A percentile compares a stretch with the other conserved stretches of the same genome.
Evolutionary conservation across 495 filamentous ascomycete species (phyloP).

Genomic region (Hypoxylon fragiforme): DNA sequence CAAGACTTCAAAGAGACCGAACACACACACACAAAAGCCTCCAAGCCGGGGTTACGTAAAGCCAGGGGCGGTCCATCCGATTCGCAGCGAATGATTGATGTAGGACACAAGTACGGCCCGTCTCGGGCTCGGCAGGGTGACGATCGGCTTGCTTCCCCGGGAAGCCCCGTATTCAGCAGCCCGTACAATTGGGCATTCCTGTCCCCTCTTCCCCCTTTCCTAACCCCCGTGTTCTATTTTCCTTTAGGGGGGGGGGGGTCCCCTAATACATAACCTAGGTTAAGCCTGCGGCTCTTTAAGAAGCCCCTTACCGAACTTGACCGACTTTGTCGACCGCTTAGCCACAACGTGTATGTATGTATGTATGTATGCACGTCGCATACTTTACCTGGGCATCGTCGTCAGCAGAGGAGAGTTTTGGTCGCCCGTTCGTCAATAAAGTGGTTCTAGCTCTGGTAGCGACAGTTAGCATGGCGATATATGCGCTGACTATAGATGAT

Average conservation of each 20-base stretch:
- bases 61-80: slow-evolving; percentile 25
- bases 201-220: neutral
- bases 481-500: slow-evolving; percentile 9
- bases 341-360: slow-evolving; percentile 20
- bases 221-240: neutral
- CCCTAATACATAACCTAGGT: too few relatives aligned
- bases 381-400: too few relatives aligned
- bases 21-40: too few relatives aligned
- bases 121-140: slow-evolving; percentile 33
- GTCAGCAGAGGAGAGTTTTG: slow-evolving; percentile 11
- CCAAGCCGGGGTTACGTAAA: slow-evolving; percentile 25
- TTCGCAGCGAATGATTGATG: slow-evolving; percentile 8
- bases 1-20: slow-evolving; percentile 14
- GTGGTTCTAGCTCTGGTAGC: neutral
- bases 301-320: neutral
- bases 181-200: neutral
- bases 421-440: neutral
- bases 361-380: too few relatives aligned
- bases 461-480: slow-evolving; percentile 21
- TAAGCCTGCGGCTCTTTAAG: slow-evolving; percentile 15
- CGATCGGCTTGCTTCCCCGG: slow-evolving; percentile 16
- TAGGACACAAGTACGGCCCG: slow-evolving; percentile 22
- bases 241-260: too few relatives aligned
- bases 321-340: slow-evolving; percentile 3
- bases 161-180: slow-evolving; percentile 13